Evolutionary conservation across 2,329 filamentous ascomycete species (phyloP).

Genomic region (Ophiocordyceps robertsii): DNA sequence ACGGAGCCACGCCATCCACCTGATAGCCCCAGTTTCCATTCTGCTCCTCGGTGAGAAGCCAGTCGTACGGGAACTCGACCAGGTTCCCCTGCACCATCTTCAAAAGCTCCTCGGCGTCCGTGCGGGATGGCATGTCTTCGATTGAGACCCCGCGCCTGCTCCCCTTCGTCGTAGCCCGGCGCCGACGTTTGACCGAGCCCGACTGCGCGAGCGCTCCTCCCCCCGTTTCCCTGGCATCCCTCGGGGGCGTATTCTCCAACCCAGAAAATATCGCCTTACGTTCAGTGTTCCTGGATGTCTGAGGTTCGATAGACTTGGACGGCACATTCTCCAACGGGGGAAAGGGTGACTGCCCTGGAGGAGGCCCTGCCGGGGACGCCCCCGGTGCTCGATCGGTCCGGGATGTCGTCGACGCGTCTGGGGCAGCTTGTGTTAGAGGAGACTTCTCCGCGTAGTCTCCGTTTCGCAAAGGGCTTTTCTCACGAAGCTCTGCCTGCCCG

Average conservation of each 20-base stretch:
- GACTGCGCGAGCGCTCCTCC: conserved; percentile 17
- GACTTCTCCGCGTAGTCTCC: neutral
- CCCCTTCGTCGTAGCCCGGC: conserved; percentile 57
- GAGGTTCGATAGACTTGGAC: conserved; percentile 18
- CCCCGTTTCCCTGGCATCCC: conserved; percentile 18
- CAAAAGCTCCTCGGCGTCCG: conserved; percentile 71
- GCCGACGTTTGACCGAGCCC: conserved; percentile 45
- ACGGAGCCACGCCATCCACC: conserved; percentile 85
- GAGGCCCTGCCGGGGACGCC: neutral
- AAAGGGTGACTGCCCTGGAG: neutral
- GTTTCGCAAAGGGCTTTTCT: conserved; percentile 11
- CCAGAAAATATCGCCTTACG: conserved; percentile 44
- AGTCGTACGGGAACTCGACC: conserved; percentile 91
- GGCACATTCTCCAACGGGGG: conserved; percentile 21
- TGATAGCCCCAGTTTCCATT: conserved; percentile 96
- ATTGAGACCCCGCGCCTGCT: conserved; percentile 50
- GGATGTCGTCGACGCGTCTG: neutral
- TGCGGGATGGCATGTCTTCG: conserved; percentile 64
- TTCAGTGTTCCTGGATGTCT: conserved; percentile 26
- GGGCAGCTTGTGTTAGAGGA: neutral
- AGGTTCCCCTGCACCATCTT: conserved; percentile 75
- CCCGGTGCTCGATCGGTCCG: neutral
- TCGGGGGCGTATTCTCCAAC: conserved; percentile 32
- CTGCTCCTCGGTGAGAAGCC: conserved; percentile 81
- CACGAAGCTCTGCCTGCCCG: conserved; percentile 16